phyloP scores from a whole-genome alignment of 2,329 filamentous ascomycete species.

The Aureobasidium sp. region DNA sequence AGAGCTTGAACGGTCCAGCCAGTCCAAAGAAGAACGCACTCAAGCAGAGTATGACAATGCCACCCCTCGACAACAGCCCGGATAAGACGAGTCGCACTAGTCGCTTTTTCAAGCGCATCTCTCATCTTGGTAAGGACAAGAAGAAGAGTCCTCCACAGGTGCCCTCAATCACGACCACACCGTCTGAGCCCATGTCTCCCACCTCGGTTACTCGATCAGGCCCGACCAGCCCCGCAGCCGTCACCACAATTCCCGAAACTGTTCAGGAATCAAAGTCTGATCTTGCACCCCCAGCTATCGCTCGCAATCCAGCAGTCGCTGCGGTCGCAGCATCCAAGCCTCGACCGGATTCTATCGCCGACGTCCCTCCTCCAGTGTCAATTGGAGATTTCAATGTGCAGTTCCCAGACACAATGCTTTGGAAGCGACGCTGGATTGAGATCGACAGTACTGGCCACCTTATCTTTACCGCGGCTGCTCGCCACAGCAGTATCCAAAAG shows the following conservation, averaged over 20 bases:
- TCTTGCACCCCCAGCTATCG: background rate
- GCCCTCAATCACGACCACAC: conserved; percentile 16
- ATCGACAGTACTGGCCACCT: conserved; percentile 79
- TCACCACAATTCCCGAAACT: background rate
- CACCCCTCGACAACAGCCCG: conserved; percentile 29
- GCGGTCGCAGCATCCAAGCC: conserved; percentile 7
- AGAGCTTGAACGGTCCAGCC: conserved; percentile 5
- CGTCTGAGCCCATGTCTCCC: conserved; percentile 3
- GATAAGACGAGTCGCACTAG: conserved; percentile 50
- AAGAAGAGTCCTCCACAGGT: conserved; percentile 38
- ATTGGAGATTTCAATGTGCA: conserved; percentile 93
- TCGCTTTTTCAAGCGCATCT: conserved; percentile 58
- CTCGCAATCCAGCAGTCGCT: background rate
- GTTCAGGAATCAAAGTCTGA: background rate
- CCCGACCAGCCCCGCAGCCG: background rate
- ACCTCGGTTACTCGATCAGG: background rate
- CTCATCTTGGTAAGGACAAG: conserved; percentile 32
- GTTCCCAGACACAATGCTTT: conserved; percentile 89
- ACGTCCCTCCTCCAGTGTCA: conserved; percentile 51
- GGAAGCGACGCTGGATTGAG: conserved; percentile 86
- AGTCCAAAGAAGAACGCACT: conserved; percentile 11
- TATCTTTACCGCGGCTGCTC: conserved; percentile 64
- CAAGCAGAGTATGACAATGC: conserved; percentile 3
- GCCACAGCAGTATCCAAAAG: conserved; percentile 41
- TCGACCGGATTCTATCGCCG: conserved; percentile 17